Percentiles rank a stretch among this genome's conserved stretches.
Conservation (phyloP, 169 alveolate genomes). For the Plasmodium relictum region DNA sequence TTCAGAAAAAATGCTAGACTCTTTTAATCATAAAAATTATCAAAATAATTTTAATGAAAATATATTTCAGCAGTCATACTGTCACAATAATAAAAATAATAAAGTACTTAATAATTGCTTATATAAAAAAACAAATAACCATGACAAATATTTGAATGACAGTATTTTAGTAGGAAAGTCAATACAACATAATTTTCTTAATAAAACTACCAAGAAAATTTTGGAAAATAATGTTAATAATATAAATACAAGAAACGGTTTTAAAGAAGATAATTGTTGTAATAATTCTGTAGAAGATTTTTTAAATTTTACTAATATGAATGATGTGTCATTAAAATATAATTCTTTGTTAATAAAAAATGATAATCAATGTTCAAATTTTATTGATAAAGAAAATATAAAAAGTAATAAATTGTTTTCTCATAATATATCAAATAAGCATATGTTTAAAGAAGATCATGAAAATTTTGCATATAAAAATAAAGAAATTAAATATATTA, state of each 20-base stretch:
- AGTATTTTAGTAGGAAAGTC: neutral
- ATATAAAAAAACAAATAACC: neutral
- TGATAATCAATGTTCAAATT: too few species aligned
- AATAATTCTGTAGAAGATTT: neutral
- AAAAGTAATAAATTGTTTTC: too few species aligned
- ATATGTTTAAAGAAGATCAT: too few species aligned
- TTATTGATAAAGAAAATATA: too few species aligned
- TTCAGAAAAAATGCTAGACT: constrained; percentile 13
- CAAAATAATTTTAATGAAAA: constrained; percentile 6
- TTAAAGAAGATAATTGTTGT: neutral
- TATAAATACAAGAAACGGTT: neutral
- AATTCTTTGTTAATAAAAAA: too few species aligned
- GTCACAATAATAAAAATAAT: constrained; percentile 15
- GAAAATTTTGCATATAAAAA: too few species aligned
- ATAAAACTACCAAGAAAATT: neutral
- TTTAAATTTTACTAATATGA: neutral
- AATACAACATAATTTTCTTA: neutral
- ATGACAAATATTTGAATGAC: neutral
- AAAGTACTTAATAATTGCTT: neutral
- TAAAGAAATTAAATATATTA: too few species aligned
- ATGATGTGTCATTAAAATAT: neutral
- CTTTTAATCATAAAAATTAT: constrained; percentile 8
- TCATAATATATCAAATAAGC: too few species aligned
- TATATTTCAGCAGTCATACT: constrained; percentile 3
- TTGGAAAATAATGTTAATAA: neutral